Evolutionary conservation across 1,139 yeast genomes (phyloP), one percentile per base, ranked within the genome.

Genomic region (Hansenula sp.): DNA sequence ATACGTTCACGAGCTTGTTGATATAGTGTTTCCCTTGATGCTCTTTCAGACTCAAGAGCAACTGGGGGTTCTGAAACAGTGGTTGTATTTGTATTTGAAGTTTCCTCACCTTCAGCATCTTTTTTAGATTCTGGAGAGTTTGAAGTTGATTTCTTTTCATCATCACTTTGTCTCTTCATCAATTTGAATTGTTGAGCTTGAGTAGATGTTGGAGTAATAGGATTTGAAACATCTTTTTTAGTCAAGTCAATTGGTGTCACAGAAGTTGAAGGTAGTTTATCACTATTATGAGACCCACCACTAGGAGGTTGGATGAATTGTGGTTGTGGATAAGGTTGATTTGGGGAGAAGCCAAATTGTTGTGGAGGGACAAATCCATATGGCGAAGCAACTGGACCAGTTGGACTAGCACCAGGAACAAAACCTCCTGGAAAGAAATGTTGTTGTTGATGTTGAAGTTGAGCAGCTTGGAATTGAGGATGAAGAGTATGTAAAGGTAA

Each of bases 1-100:
- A 73, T 73, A 39, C 72, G 60, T 25, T 71, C 74, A 35, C 79
- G 57, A 11, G 72, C 66, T 48, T 64, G 65, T 50, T 64, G 64
- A 49, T 73, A 72, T 19, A 67, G 59, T 11, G 69, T 72, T 42
- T 69, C 72, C 38, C 69, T 50, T 1, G 57, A 44, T 10, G 57
- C 59, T 13, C 56, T 39, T 22, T 45, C 51, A 3, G 41, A 51
- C 34, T 53, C 62, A n/a, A 58, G 43, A 5, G 47, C 44, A n/a
- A 40, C 48, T 1, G 47, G 40, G 10, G 49, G 44, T 64, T 65
- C 56, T 61, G 75, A 75, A 66, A 41, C 65, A 52, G 43, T 62
- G 56, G 56, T 66, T 67, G 64, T 56, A 37, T 51, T 52, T 39
- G 38, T 6, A 9, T 30, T 40, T 7, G 35, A 20, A 16, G 24